phyloP scores from a whole-genome alignment of 306 rosid species.

The Pyrus pyrifolia region DNA sequence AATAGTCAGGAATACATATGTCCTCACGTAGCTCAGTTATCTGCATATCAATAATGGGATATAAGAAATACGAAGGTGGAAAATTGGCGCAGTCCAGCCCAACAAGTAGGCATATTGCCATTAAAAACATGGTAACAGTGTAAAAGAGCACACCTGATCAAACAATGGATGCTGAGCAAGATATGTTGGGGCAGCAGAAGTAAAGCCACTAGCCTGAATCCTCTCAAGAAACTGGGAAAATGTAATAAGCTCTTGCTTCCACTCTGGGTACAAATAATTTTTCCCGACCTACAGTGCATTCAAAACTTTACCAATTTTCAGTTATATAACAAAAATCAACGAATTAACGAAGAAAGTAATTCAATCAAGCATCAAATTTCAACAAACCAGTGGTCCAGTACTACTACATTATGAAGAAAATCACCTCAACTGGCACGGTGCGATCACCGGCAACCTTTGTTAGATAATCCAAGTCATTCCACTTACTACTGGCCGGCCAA shows the following conservation, averaged over 20 bases:
- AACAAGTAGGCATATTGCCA: not conserved
- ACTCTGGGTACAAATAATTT: conserved; percentile 59
- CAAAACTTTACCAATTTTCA: conserved; percentile 33
- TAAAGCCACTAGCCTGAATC: conserved; percentile 40
- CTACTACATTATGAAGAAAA: conserved; percentile 4
- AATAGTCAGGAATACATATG: conserved; percentile 86
- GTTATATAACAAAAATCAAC: not conserved
- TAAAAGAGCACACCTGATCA: conserved; percentile 61
- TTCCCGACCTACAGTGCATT: conserved; percentile 72
- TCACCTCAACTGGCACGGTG: conserved; percentile 92
- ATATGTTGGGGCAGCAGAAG: conserved; percentile 55
- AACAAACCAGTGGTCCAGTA: not conserved
- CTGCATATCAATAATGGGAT: conserved; percentile 32
- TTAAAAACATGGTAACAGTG: not conserved
- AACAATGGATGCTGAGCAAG: conserved; percentile 92
- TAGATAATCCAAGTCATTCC: conserved; percentile 76
- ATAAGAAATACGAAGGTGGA: not conserved
- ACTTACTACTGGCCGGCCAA: conserved; percentile 88
- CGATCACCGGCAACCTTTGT: conserved; percentile 74
- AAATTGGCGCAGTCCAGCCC: not conserved
- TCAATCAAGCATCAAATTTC: not conserved
- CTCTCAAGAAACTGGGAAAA: conserved; percentile 86
- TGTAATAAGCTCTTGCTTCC: conserved; percentile 88
- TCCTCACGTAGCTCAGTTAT: conserved; percentile 73
- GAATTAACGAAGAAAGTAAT: not conserved